A percentile compares a stretch with the other conserved stretches of the same genome.
Evolutionary conservation across 495 filamentous ascomycete species (phyloP).

Genomic region (Amphirosellinia nigrospora): DNA sequence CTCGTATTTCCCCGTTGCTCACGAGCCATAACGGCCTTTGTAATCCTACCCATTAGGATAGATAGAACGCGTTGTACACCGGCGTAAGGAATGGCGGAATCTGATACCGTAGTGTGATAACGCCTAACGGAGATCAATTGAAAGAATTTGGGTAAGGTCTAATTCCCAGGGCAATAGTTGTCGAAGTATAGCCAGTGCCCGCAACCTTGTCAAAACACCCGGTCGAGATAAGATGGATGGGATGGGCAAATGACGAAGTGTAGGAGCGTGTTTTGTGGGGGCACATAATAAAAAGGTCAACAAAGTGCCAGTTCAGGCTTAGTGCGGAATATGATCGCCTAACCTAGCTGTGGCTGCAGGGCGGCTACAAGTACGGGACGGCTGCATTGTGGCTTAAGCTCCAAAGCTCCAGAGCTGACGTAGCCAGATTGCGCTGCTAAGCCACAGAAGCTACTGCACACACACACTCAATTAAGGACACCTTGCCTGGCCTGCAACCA

Average conservation of each 20-base stretch:
- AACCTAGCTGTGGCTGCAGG: constrained; percentile 1
- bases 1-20: constrained; percentile 48
- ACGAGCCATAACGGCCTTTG: constrained; percentile 33
- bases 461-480: constrained; percentile 43
- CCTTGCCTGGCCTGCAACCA: constrained; percentile 37
- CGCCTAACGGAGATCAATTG: not conserved
- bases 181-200: constrained; percentile 6
- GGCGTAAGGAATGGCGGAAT: not conserved
- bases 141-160: not conserved
- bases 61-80: constrained; percentile 35
- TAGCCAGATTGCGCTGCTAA: not conserved
- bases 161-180: constrained; percentile 12
- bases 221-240: not conserved
- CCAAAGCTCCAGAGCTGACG: not conserved
- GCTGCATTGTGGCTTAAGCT: constrained; percentile 1
- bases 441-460: not conserved
- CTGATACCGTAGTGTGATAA: not conserved
- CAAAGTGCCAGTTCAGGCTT: constrained; percentile 39
- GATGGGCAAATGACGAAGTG: constrained; percentile 23
- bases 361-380: not conserved
- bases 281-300: constrained; percentile 35
- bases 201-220: not conserved
- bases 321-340: constrained; percentile 17
- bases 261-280: constrained; percentile 33
- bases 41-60: constrained; percentile 35